Percentiles rank a stretch among this genome's conserved stretches.
Evolutionary conservation across 2,329 filamentous ascomycete species (phyloP).

Genomic region (Cladosporium colombiae): DNA sequence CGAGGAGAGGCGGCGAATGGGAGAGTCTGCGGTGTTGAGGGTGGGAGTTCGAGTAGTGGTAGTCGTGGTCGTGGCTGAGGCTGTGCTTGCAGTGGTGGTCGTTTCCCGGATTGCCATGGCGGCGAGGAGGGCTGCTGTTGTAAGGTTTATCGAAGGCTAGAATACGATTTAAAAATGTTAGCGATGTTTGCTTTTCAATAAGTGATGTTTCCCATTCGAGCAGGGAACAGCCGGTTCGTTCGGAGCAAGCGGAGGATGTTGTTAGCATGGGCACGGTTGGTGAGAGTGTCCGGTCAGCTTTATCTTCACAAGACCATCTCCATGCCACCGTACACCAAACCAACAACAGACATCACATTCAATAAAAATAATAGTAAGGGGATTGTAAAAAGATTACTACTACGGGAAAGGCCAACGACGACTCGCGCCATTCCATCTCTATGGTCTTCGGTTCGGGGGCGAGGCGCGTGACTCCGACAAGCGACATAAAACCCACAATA

Average conservation of each 20-base stretch:
- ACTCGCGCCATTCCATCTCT: constrained; percentile 1
- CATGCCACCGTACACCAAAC: background rate
- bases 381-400: constrained; percentile 9
- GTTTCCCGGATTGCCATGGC: too few species aligned
- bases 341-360: too few species aligned
- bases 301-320: background rate
- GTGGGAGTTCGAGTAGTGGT: background rate
- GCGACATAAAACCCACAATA: background rate
- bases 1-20: background rate
- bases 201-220: background rate
- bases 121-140: background rate
- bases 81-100: background rate
- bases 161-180: background rate
- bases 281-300: background rate
- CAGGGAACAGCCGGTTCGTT: background rate
- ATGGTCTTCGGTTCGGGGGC: background rate
- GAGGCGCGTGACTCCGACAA: background rate
- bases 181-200: background rate
- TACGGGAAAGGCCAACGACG: background rate
- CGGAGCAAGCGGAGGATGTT: background rate
- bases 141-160: background rate
- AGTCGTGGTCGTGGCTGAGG: background rate
- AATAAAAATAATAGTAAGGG: background rate
- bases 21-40: background rate
- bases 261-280: background rate